A percentile compares a stretch with the other conserved stretches of the same genome.
phyloP scores from a whole-genome alignment of 495 filamentous ascomycete genomes.

The Neurospora pannonica region DNA sequence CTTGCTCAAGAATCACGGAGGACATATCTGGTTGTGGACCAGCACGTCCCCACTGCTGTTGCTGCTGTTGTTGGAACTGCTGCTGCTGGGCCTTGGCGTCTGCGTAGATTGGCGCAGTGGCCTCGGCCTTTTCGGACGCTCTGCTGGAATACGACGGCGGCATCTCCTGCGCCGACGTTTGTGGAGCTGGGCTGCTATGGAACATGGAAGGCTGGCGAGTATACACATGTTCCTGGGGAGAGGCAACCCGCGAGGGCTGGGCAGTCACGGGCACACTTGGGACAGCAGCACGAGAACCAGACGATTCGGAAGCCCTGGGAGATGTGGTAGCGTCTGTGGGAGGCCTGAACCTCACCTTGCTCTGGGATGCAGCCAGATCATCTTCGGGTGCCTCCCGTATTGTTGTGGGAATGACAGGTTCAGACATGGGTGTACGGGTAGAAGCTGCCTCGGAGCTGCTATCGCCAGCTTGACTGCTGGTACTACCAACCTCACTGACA shows the following conservation, averaged over 20 bases:
- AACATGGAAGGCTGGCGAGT: background rate
- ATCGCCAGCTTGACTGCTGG: constrained; percentile 36
- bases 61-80: constrained; percentile 1
- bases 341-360: constrained; percentile 31
- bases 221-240: background rate
- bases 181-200: background rate
- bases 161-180: background rate
- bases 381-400: constrained; percentile 48
- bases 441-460: constrained; percentile 27
- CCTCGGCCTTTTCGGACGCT: background rate
- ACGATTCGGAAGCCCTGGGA: constrained; percentile 13
- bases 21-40: constrained; percentile 26
- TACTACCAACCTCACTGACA: constrained; percentile 27
- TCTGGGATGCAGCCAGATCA: constrained; percentile 34
- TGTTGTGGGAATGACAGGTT: constrained; percentile 32
- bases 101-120: background rate
- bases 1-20: constrained; percentile 66
- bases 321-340: constrained; percentile 14
- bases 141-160: background rate
- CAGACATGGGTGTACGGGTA: constrained; percentile 36
- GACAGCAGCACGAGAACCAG: background rate
- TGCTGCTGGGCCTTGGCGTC: background rate
- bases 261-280: background rate
- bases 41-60: constrained; percentile 6
- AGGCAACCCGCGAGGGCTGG: background rate